phyloP scores from a whole-genome alignment of 2,329 filamentous ascomycete genomes.

The Fusarium robinianum region DNA sequence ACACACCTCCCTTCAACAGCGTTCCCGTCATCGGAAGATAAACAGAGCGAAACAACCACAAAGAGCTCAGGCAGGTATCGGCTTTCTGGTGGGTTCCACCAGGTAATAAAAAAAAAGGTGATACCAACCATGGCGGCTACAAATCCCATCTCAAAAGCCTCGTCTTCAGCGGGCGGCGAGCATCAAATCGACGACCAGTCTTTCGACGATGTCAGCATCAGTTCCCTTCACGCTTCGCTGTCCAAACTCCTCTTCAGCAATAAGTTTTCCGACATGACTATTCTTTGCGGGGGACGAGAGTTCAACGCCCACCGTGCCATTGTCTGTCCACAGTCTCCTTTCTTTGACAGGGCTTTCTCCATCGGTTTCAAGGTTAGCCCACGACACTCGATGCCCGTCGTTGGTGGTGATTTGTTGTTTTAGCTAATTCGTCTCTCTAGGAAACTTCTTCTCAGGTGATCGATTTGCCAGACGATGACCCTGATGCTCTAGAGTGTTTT shows the following conservation, averaged over 20 bases:
- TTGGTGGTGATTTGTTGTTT: too few relatives aligned
- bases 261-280: slow-evolving; percentile 41
- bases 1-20: too few relatives aligned
- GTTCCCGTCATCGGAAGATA: too few relatives aligned
- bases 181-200: too few relatives aligned
- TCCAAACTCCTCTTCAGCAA: slow-evolving; percentile 4
- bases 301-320: slow-evolving; percentile 44
- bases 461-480: slow-evolving; percentile 39
- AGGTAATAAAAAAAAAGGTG: too few relatives aligned
- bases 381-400: too few relatives aligned
- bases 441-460: slow-evolving; percentile 23
- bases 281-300: slow-evolving; percentile 36
- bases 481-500: slow-evolving; percentile 32
- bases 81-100: too few relatives aligned
- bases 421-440: slow-evolving; percentile 5
- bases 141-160: too few relatives aligned
- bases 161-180: too few relatives aligned
- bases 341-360: slow-evolving; percentile 37
- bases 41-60: too few relatives aligned
- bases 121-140: too few relatives aligned
- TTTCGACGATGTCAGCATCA: slow-evolving; percentile 7
- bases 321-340: slow-evolving; percentile 43
- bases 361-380: slow-evolving; percentile 35
- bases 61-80: too few relatives aligned
- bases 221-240: neutral